phyloP scores from a whole-genome alignment of 179 eudicot species.

The Patellifolia procumbens region DNA sequence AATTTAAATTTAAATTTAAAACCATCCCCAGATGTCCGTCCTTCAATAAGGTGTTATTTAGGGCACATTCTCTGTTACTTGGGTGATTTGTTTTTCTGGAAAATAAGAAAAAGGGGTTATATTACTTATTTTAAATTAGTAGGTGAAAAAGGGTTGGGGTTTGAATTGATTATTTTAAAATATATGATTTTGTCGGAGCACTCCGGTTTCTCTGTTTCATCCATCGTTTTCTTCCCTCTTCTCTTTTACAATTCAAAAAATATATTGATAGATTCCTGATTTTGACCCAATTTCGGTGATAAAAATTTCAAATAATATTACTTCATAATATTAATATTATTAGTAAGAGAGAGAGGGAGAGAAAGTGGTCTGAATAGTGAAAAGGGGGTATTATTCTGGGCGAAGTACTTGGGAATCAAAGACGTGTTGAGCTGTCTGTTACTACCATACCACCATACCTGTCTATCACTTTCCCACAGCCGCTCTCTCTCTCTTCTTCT shows the following conservation, averaged over 20 bases:
- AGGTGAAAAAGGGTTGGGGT: slow-evolving; percentile 15
- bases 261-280: not conserved
- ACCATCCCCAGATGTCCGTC: slow-evolving; percentile 14
- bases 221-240: not conserved
- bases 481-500: slow-evolving; percentile 25
- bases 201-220: slow-evolving; percentile 21
- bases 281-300: slow-evolving; percentile 3
- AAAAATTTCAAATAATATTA: not conserved
- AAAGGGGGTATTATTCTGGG: not conserved
- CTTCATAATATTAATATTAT: too few species aligned
- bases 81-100: not conserved
- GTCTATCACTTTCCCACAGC: slow-evolving; percentile 29
- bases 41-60: slow-evolving; percentile 1
- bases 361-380: not conserved
- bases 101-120: not conserved
- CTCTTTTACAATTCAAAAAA: not conserved
- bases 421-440: slow-evolving; percentile 71
- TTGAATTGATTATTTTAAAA: slow-evolving; percentile 22
- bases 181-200: slow-evolving; percentile 25
- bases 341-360: not conserved
- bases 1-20: not conserved
- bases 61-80: slow-evolving; percentile 9
- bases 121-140: not conserved
- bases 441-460: slow-evolving; percentile 25
- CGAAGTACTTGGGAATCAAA: slow-evolving; percentile 31